These are phyloP conservation scores for Penicillium macrosclerotiorum DNA, from an alignment of 495 filamentous ascomycete genomes.

Conservation along the genomic window DNA sequence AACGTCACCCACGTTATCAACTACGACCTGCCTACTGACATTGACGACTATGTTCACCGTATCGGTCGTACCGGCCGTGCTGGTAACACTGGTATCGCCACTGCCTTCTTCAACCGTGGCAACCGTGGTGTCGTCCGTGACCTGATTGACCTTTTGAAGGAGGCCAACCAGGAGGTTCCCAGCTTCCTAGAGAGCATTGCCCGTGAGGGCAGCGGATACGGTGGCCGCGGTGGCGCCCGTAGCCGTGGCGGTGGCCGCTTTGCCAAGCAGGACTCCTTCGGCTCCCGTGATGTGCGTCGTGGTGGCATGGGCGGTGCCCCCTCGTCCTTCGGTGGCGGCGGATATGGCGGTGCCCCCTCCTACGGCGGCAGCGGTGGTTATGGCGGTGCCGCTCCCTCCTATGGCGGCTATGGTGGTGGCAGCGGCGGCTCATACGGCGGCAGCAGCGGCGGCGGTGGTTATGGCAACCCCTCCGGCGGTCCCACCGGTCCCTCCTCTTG, in stretches of 20 bases:
- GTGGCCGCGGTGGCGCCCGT: conserved; percentile 69
- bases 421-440: conserved; percentile 38
- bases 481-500: conserved; percentile 81
- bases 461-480: conserved; percentile 85
- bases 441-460: conserved; percentile 52
- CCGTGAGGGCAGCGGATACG: conserved; percentile 81
- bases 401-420: conserved; percentile 27
- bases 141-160: conserved; percentile 92
- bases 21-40: conserved; percentile 97
- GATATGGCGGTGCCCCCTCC: conserved; percentile 48
- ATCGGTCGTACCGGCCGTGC: conserved; percentile 99
- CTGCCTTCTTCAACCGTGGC: conserved; percentile 98
- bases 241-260: conserved; percentile 61
- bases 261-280: too few species aligned
- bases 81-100: conserved; percentile 97
- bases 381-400: conserved; percentile 45
- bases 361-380: conserved; percentile 12
- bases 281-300: conserved; percentile 89
- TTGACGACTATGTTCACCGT: conserved; percentile 98
- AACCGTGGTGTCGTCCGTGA: conserved; percentile 97
- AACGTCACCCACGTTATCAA: conserved; percentile 99
- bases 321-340: conserved; percentile 49
- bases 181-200: conserved; percentile 93
- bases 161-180: conserved; percentile 96
- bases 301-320: conserved; percentile 37